Conservation (phyloP, 176 grass and related monocot species). For the Hordeum marinum region DNA sequence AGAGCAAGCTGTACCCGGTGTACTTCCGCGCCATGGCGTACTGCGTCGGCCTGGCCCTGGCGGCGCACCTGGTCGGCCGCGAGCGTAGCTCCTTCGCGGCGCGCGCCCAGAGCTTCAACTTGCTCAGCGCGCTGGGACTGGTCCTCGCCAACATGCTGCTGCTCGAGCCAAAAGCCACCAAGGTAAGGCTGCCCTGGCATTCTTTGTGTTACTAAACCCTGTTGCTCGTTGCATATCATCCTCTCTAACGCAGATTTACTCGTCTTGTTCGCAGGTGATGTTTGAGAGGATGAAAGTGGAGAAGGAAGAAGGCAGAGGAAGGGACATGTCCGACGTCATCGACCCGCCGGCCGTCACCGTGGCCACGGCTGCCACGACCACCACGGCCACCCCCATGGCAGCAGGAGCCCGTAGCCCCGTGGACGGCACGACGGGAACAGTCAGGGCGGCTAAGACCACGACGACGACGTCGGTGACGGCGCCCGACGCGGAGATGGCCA, state of each 20-base stretch:
- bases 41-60: slow-evolving; percentile 41
- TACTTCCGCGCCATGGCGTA: slow-evolving; percentile 77
- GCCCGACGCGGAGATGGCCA: slow-evolving; percentile 34
- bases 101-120: slow-evolving; percentile 60
- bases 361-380: neutral
- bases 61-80: slow-evolving; percentile 41
- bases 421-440: neutral
- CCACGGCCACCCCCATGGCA: slow-evolving; percentile 21
- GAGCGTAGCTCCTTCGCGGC: slow-evolving; percentile 28
- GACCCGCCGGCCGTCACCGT: slow-evolving; percentile 9
- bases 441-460: neutral
- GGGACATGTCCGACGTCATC: slow-evolving; percentile 54
- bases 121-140: slow-evolving; percentile 41
- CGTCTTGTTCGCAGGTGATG: slow-evolving; percentile 42
- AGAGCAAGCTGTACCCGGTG: slow-evolving; percentile 88
- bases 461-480: neutral
- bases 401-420: neutral
- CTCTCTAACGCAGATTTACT: neutral
- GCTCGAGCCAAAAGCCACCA: slow-evolving; percentile 75
- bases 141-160: slow-evolving; percentile 62
- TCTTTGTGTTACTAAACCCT: neutral
- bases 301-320: slow-evolving; percentile 89
- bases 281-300: slow-evolving; percentile 81
- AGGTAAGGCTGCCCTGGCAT: slow-evolving; percentile 18
- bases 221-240: neutral